Conservation (phyloP, 2,329 filamentous ascomycete species). For the Zalaria sp. region DNA sequence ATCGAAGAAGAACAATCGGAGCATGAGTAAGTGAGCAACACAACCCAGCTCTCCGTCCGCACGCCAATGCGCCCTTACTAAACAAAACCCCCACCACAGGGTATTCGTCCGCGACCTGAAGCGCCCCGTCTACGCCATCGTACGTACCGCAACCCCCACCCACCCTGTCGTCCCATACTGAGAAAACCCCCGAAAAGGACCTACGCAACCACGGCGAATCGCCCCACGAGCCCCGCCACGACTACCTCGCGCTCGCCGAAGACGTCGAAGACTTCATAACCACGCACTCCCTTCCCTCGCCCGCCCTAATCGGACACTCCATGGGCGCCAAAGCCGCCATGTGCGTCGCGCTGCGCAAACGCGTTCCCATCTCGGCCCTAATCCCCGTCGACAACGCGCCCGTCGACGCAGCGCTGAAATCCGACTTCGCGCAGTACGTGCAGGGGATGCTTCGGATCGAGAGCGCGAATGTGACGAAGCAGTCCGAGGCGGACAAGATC, state of each 20-base stretch:
- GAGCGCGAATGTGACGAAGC: slow-evolving; percentile 48
- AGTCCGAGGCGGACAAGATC: slow-evolving; percentile 68
- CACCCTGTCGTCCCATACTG: background rate
- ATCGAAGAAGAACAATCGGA: slow-evolving; percentile 88
- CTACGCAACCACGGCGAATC: slow-evolving; percentile 89
- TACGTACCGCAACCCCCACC: slow-evolving; percentile 19
- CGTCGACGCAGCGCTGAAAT: slow-evolving; percentile 60
- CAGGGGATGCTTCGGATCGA: slow-evolving; percentile 76
- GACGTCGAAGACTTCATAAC: slow-evolving; percentile 70
- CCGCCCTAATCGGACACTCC: slow-evolving; percentile 80
- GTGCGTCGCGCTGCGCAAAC: slow-evolving; percentile 62
- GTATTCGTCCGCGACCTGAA: slow-evolving; percentile 67
- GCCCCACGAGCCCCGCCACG: slow-evolving; percentile 60
- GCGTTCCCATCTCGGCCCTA: slow-evolving; percentile 53
- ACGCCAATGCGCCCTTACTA: background rate
- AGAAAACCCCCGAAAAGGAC: slow-evolving; percentile 43
- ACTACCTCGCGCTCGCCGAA: slow-evolving; percentile 69
- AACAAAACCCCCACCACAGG: slow-evolving; percentile 30
- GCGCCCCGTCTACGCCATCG: slow-evolving; percentile 68
- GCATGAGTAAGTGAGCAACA: slow-evolving; percentile 67
- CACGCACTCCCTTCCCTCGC: slow-evolving; percentile 52
- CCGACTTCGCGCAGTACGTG: slow-evolving; percentile 67
- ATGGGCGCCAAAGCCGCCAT: slow-evolving; percentile 96
- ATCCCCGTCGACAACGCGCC: slow-evolving; percentile 88
- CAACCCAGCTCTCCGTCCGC: slow-evolving; percentile 17